phyloP scores from a whole-genome alignment of 441 rosid species.

The Capsella rubella region DNA sequence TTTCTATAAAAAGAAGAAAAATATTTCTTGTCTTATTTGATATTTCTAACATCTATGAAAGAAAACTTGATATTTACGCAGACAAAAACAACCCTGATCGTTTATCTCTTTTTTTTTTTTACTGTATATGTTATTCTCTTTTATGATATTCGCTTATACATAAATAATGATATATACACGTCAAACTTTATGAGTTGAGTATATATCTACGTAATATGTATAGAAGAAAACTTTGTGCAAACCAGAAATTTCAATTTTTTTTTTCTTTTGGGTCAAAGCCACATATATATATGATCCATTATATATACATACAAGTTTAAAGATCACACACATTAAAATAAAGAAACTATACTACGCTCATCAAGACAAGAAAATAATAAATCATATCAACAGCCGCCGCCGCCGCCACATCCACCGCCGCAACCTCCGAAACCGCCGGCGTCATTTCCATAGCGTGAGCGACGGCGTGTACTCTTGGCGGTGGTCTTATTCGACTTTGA shows the following conservation, averaged over 20 bases:
- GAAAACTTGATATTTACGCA: neutral
- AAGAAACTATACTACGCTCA: neutral
- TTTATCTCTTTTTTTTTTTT: no score
- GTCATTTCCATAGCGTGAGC: slow-evolving; percentile 5
- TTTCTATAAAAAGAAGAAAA: no score
- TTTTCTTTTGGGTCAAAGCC: no score
- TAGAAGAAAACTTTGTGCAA: neutral
- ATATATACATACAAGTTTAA: slow-evolving; percentile 6
- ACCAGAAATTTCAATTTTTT: neutral
- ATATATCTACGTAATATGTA: neutral
- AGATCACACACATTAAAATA: neutral
- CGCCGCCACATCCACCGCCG: slow-evolving; percentile 36
- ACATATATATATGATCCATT: neutral
- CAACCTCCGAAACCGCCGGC: slow-evolving; percentile 26
- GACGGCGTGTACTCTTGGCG: slow-evolving; percentile 4
- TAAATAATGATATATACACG: neutral
- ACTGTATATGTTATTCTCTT: no score
- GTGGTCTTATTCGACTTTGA: slow-evolving; percentile 1
- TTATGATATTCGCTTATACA: neutral
- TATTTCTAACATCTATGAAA: neutral
- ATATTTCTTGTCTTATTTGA: no score
- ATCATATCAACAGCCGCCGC: slow-evolving; percentile 20
- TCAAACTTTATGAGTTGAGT: neutral
- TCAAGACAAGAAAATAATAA: neutral
- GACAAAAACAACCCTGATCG: neutral